phyloP scores from a whole-genome alignment of 208 protist species.

The Sergeia podlipaevii region DNA sequence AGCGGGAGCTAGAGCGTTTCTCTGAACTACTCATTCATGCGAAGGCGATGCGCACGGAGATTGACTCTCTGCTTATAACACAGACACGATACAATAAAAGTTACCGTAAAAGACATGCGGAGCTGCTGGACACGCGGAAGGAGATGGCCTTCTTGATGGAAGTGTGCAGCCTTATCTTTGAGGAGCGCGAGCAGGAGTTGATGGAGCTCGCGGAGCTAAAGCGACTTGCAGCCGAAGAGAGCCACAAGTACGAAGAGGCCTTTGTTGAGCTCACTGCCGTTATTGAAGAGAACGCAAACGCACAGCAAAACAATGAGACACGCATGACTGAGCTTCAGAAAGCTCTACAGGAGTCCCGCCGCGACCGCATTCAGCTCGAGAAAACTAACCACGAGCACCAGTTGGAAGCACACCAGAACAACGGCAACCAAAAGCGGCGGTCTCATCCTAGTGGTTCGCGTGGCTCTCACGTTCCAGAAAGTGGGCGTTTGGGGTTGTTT shows the following conservation, averaged over 20 bases:
- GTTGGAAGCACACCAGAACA: background rate
- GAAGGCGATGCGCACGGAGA: slow-evolving; percentile 68
- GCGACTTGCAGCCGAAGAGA: slow-evolving; percentile 31
- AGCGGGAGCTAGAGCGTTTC: slow-evolving; percentile 80
- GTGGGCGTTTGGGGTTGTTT: too few relatives aligned
- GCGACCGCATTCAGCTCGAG: slow-evolving; percentile 38
- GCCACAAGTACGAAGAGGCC: slow-evolving; percentile 48
- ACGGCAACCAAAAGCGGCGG: background rate
- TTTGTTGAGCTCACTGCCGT: slow-evolving; percentile 77
- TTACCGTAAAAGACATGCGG: slow-evolving; percentile 74
- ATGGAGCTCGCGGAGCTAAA: slow-evolving; percentile 43
- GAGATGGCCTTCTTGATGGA: slow-evolving; percentile 93
- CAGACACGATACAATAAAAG: slow-evolving; percentile 86
- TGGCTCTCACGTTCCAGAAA: too few relatives aligned
- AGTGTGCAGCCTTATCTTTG: slow-evolving; percentile 80
- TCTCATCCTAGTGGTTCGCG: too few relatives aligned
- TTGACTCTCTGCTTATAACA: slow-evolving; percentile 88
- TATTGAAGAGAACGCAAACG: slow-evolving; percentile 40
- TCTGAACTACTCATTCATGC: slow-evolving; percentile 71
- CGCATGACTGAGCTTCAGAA: slow-evolving; percentile 46
- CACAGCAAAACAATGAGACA: slow-evolving; percentile 32
- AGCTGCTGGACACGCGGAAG: slow-evolving; percentile 87
- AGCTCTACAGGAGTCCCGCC: slow-evolving; percentile 19
- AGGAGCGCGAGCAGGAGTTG: slow-evolving; percentile 67
- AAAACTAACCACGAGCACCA: slow-evolving; percentile 6